phyloP scores from a whole-genome alignment of 208 protist genomes.

The Angomonas deanei region DNA sequence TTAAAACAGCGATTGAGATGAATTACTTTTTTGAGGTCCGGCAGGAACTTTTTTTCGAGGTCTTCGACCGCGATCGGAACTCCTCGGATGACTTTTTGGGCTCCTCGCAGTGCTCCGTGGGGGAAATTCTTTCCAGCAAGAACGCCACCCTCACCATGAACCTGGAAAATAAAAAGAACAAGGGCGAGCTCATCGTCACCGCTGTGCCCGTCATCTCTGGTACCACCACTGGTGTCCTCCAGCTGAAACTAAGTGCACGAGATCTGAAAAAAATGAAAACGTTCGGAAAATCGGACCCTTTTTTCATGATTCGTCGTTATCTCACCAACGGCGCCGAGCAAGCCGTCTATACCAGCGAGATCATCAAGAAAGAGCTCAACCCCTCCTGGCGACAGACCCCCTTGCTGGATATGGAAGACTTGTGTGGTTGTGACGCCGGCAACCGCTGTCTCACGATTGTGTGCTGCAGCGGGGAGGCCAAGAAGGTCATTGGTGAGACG shows the following conservation, averaged over 20 bases:
- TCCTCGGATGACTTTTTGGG: slow-evolving; percentile 25
- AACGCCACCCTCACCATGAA: slow-evolving; percentile 14
- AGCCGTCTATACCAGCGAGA: slow-evolving; percentile 22
- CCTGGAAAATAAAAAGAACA: slow-evolving; percentile 14
- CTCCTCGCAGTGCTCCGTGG: slow-evolving; percentile 15
- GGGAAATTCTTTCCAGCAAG: slow-evolving; percentile 13
- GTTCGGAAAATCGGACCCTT: slow-evolving; percentile 30
- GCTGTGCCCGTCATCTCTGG: slow-evolving; percentile 19
- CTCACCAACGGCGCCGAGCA: slow-evolving; percentile 12
- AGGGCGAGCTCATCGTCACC: not conserved
- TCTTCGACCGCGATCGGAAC: slow-evolving; percentile 21
- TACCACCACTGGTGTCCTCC: slow-evolving; percentile 5
- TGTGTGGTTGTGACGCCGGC: slow-evolving; percentile 22
- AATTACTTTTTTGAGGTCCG: slow-evolving; percentile 36
- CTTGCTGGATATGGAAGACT: slow-evolving; percentile 17
- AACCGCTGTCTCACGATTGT: slow-evolving; percentile 15
- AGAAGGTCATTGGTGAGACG: slow-evolving; percentile 5
- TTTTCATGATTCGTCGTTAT: slow-evolving; percentile 17
- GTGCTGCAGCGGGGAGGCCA: slow-evolving; percentile 23
- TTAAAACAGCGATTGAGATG: slow-evolving; percentile 15
- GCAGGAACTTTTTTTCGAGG: slow-evolving; percentile 17
- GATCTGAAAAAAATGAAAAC: slow-evolving; percentile 36
- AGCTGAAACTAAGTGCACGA: slow-evolving; percentile 12
- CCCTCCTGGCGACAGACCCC: slow-evolving; percentile 27
- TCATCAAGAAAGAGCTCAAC: slow-evolving; percentile 23